Conservation (phyloP, 1,284 basidiomycete species). For the Boletus sp. region DNA sequence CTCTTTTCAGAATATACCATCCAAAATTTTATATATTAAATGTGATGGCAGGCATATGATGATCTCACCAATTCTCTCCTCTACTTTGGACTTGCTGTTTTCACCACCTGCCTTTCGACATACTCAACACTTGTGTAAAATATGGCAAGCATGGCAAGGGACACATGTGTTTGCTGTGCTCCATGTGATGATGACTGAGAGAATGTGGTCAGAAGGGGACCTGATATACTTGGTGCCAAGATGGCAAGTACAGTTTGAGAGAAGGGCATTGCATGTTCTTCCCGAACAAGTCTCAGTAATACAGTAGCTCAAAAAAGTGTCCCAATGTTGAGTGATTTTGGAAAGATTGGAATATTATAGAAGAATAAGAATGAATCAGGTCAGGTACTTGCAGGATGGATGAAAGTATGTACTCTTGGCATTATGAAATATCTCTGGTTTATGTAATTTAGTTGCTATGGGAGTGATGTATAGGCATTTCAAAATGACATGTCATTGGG, state of each 20-base stretch:
- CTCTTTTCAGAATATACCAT: slow-evolving; percentile 89
- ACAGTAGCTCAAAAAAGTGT: no score
- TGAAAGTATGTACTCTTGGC: no score
- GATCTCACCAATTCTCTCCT: slow-evolving; percentile 85
- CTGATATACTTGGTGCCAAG: slow-evolving; percentile 60
- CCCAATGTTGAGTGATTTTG: no score
- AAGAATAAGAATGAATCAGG: no score
- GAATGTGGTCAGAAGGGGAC: slow-evolving; percentile 69
- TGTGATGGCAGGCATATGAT: slow-evolving; percentile 85
- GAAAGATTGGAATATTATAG: no score
- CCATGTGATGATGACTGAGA: slow-evolving; percentile 78
- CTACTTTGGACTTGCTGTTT: slow-evolving; percentile 69
- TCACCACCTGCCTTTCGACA: slow-evolving; percentile 73
- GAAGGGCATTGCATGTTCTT: slow-evolving; percentile 79
- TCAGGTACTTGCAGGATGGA: no score
- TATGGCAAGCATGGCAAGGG: slow-evolving; percentile 88
- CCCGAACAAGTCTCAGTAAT: slow-evolving; percentile 84
- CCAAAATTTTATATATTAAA: slow-evolving; percentile 85
- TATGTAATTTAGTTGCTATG: no score
- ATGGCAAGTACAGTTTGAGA: slow-evolving; percentile 62
- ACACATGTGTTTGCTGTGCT: slow-evolving; percentile 90
- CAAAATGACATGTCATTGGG: no score
- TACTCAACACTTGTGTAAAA: slow-evolving; percentile 85
- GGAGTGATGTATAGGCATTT: no score
- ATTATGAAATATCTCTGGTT: no score